Percentiles rank a stretch among this genome's conserved stretches.
Evolutionary conservation across 306 rosid species (phyloP).

Genomic region (apple (Malus domestica)): DNA sequence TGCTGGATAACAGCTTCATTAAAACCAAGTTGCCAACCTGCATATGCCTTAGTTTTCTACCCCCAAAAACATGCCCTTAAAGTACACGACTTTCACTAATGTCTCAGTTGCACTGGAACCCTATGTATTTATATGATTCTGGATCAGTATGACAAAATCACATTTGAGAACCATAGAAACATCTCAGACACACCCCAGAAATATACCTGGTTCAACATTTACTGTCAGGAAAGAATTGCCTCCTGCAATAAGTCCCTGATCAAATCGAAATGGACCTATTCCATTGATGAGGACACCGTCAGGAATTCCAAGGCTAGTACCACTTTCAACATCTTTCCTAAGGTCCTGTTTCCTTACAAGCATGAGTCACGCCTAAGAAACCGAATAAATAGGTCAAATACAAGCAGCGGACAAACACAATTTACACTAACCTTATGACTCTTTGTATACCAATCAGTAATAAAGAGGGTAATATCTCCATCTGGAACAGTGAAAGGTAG

Average conservation of each 20-base stretch:
- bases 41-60: background rate
- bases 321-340: constrained; percentile 60
- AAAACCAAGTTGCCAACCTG: background rate
- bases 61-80: no score
- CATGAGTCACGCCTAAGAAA: constrained; percentile 21
- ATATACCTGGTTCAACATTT: constrained; percentile 78
- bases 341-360: constrained; percentile 47
- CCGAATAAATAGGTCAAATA: constrained; percentile 3
- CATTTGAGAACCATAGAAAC: background rate
- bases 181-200: background rate
- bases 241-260: constrained; percentile 45
- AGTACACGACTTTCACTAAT: background rate
- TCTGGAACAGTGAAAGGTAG: constrained; percentile 77
- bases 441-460: constrained; percentile 79
- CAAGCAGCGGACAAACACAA: background rate
- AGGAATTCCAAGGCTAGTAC: constrained; percentile 62
- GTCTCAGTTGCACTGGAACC: background rate
- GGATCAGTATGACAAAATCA: background rate
- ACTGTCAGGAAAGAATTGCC: constrained; percentile 61
- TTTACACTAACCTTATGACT: constrained; percentile 59
- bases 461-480: constrained; percentile 77
- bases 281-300: constrained; percentile 82
- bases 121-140: background rate
- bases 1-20: background rate
- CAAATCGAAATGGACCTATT: constrained; percentile 66